phyloP scores from a whole-genome alignment of 2,329 filamentous ascomycete species.

The Penicillium sp. region DNA sequence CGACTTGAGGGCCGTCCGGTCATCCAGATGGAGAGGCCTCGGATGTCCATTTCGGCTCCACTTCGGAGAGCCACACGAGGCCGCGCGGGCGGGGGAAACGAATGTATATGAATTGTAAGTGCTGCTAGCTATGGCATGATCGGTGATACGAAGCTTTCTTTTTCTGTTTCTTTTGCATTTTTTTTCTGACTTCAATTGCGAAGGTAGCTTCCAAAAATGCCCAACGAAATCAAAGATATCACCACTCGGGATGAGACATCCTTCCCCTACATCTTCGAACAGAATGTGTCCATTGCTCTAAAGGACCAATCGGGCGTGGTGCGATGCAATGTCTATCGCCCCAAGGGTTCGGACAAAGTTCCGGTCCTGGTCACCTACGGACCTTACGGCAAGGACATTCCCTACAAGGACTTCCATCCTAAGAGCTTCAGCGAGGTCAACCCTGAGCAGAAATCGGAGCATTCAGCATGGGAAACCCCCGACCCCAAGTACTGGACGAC shows the following conservation, averaged over 20 bases:
- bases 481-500: slow-evolving; percentile 61
- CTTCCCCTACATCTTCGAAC: slow-evolving; percentile 54
- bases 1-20: not conserved
- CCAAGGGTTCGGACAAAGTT: slow-evolving; percentile 44
- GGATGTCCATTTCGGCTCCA: slow-evolving; percentile 33
- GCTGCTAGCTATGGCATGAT: slow-evolving; percentile 2
- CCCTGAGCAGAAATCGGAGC: slow-evolving; percentile 56
- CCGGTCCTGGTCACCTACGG: slow-evolving; percentile 73
- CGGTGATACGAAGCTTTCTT: not conserved
- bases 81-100: not conserved
- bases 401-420: slow-evolving; percentile 47
- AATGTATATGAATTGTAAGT: slow-evolving; percentile 13
- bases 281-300: slow-evolving; percentile 54
- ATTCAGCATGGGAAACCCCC: slow-evolving; percentile 64
- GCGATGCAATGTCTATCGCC: slow-evolving; percentile 57
- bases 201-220: slow-evolving; percentile 22
- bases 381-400: slow-evolving; percentile 73
- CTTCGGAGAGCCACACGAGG: slow-evolving; percentile 17
- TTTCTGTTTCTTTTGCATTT: not conserved
- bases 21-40: not conserved
- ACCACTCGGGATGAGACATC: slow-evolving; percentile 39
- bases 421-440: slow-evolving; percentile 59
- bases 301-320: slow-evolving; percentile 48
- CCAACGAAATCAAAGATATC: slow-evolving; percentile 36
- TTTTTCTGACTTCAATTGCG: not conserved